Evolutionary conservation across 441 rosid genomes (phyloP), one percentile per base, ranked within the genome.

Genomic region (Mallotus repandus): DNA sequence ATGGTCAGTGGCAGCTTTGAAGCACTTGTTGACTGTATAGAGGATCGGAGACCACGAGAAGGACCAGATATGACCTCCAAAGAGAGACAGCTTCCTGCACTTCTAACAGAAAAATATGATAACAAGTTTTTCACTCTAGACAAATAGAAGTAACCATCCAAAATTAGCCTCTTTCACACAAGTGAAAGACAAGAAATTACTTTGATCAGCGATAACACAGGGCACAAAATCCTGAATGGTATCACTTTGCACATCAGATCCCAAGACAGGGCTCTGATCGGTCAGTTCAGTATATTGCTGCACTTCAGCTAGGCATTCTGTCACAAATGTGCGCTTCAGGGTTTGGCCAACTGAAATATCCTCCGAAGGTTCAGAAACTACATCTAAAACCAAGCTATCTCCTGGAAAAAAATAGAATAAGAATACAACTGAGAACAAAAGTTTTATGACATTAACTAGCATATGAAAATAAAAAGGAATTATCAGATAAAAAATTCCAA

Each of bases 61-160:
- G 97, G 97, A 82, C 99, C 97, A 13, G 96, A 84, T 66, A 89
- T 81, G 79, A 93, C 90, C 85, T 93, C 97, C 85, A 96, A 81
- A 65, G 87, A 87, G 73, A 96, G 86, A 81, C 89, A 90, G 80
- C 89, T 90, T 82, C 93, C 99, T 96, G 97, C 96, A 96, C 82
- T 88, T 90, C 85, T 88, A 90, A 87, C 82, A 82, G 81, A 88
- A 81, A 69, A 68, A 73, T 87, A 85, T 81, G 82, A 82, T 82
- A 73, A 85, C 84, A 77, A 83, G 85, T 67, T 79, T 85, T 80
- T 76, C 83, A 85, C 66, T 76, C 41, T 74, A 77, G 74, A 68
- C 74, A 63, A 72, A 77, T 55, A 73, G 64, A 68, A 55, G 68
- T 43, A 60, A 62, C 68, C 35, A 69, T 66, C 71, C 68, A 74